These are phyloP conservation scores for Oryza nivara DNA, from an alignment of 176 grass and related monocot species.

Conservation along the genomic window DNA sequence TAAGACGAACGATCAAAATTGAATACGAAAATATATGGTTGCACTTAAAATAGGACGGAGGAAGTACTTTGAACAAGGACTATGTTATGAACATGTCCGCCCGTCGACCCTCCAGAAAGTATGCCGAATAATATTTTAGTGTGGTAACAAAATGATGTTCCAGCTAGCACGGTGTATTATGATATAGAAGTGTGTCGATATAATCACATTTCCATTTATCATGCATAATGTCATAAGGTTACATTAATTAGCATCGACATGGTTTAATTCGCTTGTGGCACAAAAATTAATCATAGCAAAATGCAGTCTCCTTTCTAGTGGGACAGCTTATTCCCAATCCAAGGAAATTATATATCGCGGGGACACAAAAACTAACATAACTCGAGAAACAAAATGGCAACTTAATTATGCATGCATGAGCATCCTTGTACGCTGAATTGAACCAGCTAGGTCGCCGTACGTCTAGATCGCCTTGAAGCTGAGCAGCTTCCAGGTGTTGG, in stretches of 20 bases:
- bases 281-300: not conserved
- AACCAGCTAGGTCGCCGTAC: not conserved
- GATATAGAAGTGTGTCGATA: not conserved
- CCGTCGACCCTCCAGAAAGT: not conserved
- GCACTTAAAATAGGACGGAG: no score
- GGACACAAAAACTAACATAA: not conserved
- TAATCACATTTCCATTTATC: not conserved
- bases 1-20: no score
- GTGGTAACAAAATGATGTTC: not conserved
- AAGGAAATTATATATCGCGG: not conserved
- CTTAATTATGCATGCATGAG: no score
- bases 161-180: not conserved
- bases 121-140: not conserved
- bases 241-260: not conserved
- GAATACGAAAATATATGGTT: no score
- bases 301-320: not conserved
- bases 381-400: not conserved
- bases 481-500: slow-evolving; percentile 39
- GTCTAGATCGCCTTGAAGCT: slow-evolving; percentile 28
- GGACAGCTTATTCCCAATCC: slow-evolving; percentile 15
- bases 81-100: no score
- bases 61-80: no score
- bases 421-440: not conserved
- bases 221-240: not conserved
- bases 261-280: not conserved